phyloP scores from a whole-genome alignment of 108 stramenopile species.

The Pseudonitzschia multistriata region DNA sequence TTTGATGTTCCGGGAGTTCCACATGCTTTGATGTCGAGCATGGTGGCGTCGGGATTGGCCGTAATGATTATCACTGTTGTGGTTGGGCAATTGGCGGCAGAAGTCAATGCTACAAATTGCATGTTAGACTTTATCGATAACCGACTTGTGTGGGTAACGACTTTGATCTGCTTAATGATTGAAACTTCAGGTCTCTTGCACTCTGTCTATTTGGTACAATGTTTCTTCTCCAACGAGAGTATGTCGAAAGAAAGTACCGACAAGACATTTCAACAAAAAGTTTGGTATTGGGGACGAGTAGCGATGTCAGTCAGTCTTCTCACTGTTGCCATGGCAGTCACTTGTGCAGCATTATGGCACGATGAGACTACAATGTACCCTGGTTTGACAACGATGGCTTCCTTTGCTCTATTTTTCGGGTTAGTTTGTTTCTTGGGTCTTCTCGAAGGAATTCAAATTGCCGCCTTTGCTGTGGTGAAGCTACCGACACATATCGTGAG shows the following conservation, averaged over 20 bases:
- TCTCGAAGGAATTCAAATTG: slow-evolving; percentile 88
- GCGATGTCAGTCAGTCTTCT: slow-evolving; percentile 64
- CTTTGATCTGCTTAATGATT: slow-evolving; percentile 53
- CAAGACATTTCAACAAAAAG: slow-evolving; percentile 74
- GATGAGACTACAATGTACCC: slow-evolving; percentile 61
- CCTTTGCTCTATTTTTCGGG: slow-evolving; percentile 69
- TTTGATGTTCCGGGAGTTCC: slow-evolving; percentile 67
- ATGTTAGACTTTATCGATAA: slow-evolving; percentile 88
- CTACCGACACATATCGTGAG: slow-evolving; percentile 47
- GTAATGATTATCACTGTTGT: slow-evolving; percentile 71
- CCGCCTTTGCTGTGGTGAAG: slow-evolving; percentile 82
- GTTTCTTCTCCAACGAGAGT: slow-evolving; percentile 52
- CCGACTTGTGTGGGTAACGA: slow-evolving; percentile 69
- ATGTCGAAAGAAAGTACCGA: no score
- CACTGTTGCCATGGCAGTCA: slow-evolving; percentile 64
- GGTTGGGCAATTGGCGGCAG: slow-evolving; percentile 77
- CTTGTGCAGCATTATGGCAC: slow-evolving; percentile 58
- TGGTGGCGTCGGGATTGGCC: slow-evolving; percentile 74
- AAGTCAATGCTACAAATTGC: slow-evolving; percentile 77
- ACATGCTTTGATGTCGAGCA: slow-evolving; percentile 50
- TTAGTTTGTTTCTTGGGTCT: slow-evolving; percentile 74
- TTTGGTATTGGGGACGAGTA: slow-evolving; percentile 55
- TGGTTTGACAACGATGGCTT: slow-evolving; percentile 40
- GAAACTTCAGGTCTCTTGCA: slow-evolving; percentile 71
- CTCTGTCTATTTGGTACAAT: slow-evolving; percentile 55